A percentile compares a stretch with the other conserved stretches of the same genome.
These are phyloP conservation scores for Metschnikowia aberdeeniae DNA, from an alignment of 805 yeast genomes.

Conservation along the genomic window DNA sequence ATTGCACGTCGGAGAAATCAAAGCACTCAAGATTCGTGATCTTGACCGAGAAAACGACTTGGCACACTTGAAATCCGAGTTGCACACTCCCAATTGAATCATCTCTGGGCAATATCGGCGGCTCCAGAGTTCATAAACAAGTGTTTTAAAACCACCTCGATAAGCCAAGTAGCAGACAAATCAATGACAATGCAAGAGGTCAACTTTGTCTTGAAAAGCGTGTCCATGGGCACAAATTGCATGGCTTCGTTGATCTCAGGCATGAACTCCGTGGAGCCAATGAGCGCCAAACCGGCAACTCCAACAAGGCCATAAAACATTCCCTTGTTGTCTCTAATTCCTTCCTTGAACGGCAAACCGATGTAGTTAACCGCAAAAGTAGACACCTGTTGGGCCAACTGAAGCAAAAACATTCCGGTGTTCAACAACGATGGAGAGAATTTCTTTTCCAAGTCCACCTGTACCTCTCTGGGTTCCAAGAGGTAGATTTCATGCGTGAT, in stretches of 20 bases:
- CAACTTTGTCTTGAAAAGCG: constrained; percentile 69
- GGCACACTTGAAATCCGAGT: not conserved
- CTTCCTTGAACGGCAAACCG: constrained; percentile 94
- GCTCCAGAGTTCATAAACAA: constrained; percentile 89
- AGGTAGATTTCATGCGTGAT: constrained; percentile 79
- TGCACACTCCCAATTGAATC: constrained; percentile 3
- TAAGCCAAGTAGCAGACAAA: constrained; percentile 67
- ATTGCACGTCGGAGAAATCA: constrained; percentile 20
- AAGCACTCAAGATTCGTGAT: constrained; percentile 24
- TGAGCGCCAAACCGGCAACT: constrained; percentile 80
- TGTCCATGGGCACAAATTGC: constrained; percentile 84
- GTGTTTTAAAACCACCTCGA: constrained; percentile 76
- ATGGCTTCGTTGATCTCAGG: constrained; percentile 93
- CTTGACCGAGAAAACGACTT: constrained; percentile 28
- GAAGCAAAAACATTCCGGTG: constrained; percentile 92
- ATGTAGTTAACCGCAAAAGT: constrained; percentile 97
- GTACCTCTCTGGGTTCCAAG: constrained; percentile 89
- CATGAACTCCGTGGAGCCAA: constrained; percentile 90
- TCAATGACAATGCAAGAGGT: constrained; percentile 72
- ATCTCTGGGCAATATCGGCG: constrained; percentile 75
- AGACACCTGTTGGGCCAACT: constrained; percentile 93
- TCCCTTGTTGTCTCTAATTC: constrained; percentile 85
- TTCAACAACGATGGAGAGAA: constrained; percentile 88
- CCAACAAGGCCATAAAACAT: constrained; percentile 95
- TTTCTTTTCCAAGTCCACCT: constrained; percentile 82